phyloP scores from a whole-genome alignment of 169 alveolate species.

The Babesia microti region DNA sequence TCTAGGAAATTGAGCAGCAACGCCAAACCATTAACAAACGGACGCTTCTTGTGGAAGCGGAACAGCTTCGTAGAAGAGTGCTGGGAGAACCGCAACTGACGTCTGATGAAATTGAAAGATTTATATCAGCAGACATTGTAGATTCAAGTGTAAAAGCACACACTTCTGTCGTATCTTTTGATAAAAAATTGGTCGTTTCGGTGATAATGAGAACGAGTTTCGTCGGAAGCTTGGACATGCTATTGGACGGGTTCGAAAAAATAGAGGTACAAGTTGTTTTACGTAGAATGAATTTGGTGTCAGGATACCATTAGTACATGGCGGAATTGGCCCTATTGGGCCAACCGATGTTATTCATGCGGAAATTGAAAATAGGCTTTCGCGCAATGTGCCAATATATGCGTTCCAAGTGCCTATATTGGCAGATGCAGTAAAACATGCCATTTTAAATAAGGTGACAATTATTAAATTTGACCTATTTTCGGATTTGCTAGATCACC shows the following conservation, averaged over 20 bases:
- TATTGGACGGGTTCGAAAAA: conserved; percentile 63
- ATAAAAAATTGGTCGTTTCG: conserved; percentile 25
- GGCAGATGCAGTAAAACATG: conserved; percentile 67
- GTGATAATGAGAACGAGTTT: conserved; percentile 60
- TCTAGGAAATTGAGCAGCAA: no score
- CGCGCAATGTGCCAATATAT: conserved; percentile 65
- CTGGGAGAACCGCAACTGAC: background rate
- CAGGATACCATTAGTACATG: conserved; percentile 69
- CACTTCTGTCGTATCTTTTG: background rate
- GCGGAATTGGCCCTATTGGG: conserved; percentile 72
- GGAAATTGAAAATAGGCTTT: conserved; percentile 62
- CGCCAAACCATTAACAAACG: no score
- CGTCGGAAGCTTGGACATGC: conserved; percentile 63
- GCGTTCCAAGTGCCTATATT: conserved; percentile 68
- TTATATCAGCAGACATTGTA: background rate
- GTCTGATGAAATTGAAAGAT: background rate
- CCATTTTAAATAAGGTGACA: conserved; percentile 56
- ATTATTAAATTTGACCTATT: conserved; percentile 62
- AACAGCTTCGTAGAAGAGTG: conserved; percentile 3
- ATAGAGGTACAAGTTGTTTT: conserved; percentile 46
- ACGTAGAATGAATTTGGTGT: conserved; percentile 31
- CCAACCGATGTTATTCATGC: conserved; percentile 76
- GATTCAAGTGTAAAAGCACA: background rate
- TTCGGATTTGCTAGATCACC: conserved; percentile 67
- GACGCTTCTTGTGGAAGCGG: background rate